phyloP scores from a whole-genome alignment of 192 early-diverging fungal genomes.

The Piromyces finnis region DNA sequence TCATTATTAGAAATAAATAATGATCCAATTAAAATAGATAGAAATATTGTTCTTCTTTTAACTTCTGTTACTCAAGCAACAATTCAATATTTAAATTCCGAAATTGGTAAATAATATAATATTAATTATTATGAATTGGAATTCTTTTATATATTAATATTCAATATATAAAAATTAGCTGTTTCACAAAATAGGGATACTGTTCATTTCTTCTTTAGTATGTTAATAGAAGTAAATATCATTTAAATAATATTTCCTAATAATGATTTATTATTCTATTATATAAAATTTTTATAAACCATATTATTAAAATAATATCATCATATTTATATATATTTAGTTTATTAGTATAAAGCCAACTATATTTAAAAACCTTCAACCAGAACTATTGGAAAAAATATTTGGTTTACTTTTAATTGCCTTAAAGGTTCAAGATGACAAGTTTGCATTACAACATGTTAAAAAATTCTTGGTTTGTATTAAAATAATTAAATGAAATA shows the following conservation, averaged over 20 bases:
- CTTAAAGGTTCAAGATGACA: background rate
- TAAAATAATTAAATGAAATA: no score
- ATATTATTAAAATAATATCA: no score
- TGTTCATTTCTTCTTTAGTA: background rate
- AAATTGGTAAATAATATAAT: background rate
- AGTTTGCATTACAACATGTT: background rate
- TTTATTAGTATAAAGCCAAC: background rate
- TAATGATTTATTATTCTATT: no score
- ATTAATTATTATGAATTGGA: no score
- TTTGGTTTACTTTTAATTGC: background rate
- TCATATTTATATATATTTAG: no score
- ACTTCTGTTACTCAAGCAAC: background rate
- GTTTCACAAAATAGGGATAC: background rate
- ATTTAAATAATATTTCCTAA: no score
- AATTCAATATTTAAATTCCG: background rate
- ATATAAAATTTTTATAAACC: no score
- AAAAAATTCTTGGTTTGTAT: background rate
- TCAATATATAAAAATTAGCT: no score
- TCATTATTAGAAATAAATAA: background rate
- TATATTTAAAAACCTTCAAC: background rate
- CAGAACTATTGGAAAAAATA: background rate
- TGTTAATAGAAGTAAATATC: background rate
- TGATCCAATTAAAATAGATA: background rate
- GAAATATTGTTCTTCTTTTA: background rate
- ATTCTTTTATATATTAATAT: no score